Conservation (phyloP, 345 rosid species). For the Eucalyptus cloeziana region DNA sequence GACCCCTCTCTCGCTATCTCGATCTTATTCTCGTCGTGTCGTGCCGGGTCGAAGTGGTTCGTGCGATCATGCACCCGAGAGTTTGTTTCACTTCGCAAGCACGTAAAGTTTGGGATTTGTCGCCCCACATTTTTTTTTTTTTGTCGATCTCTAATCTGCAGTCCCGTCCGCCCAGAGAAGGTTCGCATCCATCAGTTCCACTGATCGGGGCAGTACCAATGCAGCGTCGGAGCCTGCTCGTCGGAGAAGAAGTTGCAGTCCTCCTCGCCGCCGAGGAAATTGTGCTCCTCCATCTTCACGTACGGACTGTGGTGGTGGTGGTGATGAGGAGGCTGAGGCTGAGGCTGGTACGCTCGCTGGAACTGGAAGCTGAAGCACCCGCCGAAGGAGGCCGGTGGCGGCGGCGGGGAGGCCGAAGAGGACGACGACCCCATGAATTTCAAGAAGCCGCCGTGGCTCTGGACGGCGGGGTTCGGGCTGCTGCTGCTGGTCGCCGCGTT, state of each 20-base stretch:
- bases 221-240: slow-evolving; percentile 78
- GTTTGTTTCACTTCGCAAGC: background rate
- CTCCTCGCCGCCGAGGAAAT: slow-evolving; percentile 67
- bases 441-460: background rate
- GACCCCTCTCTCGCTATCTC: background rate
- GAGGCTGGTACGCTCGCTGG: slow-evolving; percentile 1
- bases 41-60: background rate
- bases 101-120: background rate
- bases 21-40: background rate
- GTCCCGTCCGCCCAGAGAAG: background rate
- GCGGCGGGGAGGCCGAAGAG: background rate
- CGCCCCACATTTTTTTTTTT: background rate
- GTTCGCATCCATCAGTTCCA: slow-evolving; percentile 23
- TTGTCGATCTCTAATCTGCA: background rate
- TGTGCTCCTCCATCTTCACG: slow-evolving; percentile 85
- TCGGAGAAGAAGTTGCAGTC: slow-evolving; percentile 75
- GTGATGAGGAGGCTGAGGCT: slow-evolving; percentile 8
- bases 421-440: background rate
- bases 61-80: background rate
- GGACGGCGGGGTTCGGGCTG: slow-evolving; percentile 28
- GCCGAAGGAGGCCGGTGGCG: slow-evolving; percentile 19
- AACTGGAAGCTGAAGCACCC: background rate
- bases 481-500: slow-evolving; percentile 22
- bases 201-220: slow-evolving; percentile 60
- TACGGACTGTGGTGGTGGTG: slow-evolving; percentile 14